Evolutionary conservation across 768 basidiomycete genomes (phyloP), one percentile per base, ranked within the genome.

Genomic region (Agrocybe pediades): DNA sequence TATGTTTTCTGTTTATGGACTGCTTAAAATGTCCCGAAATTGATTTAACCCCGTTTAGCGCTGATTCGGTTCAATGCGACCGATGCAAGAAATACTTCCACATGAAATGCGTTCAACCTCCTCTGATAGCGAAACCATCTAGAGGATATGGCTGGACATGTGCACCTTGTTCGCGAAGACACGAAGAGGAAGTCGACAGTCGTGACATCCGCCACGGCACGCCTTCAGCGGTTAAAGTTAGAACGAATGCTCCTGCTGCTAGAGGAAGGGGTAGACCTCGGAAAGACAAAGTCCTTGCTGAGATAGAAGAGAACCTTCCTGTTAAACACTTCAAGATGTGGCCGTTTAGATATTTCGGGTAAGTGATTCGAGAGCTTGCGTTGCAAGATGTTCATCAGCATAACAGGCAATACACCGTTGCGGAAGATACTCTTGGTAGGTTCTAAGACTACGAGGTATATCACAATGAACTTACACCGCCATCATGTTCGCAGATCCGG

Each of bases 61-160:
- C 80, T 57, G 93, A 95, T 63, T 87, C 90, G 7, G 91, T 96
- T 49, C 87, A 86, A 66, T 96, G 93, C 74, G 91, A 92, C 67
- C 80, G 88, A 43, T 98, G 96, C 81, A 92, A 94, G 74, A 84
- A 84, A 50, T 90, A 86, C 73, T 98, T 95, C 74, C 96, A 98
- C 71, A 96, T 98, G 90, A 70, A 79, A 53, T 98, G 96, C 67
- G 89, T 97, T 49, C 88, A 92, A 59, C 96, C 96, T 20, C 96
- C 96, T 2, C 74, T 98, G 7, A 75, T 81, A 16, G 88, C 89
- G 2, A 98, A 98, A 69, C 96, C 96, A 13, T 92, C 94, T 20
- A 85, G 93, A 57, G 96, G 96, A 41, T 98, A 98, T 72, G 93
- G 92, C 19, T 98, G 96, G 96, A 93, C 94, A 9, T 98, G 96